phyloP scores from a whole-genome alignment of 768 basidiomycete species.

The Rubroboletus pulcherrimus region DNA sequence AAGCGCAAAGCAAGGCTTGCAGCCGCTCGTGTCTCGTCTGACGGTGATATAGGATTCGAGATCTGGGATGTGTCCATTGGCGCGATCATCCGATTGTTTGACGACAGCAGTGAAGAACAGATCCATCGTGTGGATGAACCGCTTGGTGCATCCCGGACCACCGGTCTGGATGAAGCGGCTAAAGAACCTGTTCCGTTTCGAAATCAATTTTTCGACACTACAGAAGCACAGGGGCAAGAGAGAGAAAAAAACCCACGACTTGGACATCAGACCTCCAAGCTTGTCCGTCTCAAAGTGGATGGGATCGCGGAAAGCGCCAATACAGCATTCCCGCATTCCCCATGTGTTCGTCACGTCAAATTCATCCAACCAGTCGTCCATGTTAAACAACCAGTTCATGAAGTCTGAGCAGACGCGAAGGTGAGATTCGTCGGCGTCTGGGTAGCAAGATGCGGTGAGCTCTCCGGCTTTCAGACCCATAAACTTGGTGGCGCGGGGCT shows the following conservation, averaged over 20 bases:
- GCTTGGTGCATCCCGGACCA: conserved; percentile 38
- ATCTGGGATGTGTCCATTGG: conserved; percentile 35
- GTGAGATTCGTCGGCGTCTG: conserved; percentile 49
- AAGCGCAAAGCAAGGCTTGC: conserved; percentile 47
- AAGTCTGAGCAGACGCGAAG: conserved; percentile 67
- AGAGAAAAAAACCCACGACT: conserved; percentile 29
- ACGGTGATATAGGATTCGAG: conserved; percentile 52
- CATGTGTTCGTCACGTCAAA: conserved; percentile 30
- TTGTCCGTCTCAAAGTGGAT: conserved; percentile 27
- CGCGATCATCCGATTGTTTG: conserved; percentile 42
- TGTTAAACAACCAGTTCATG: conserved; percentile 46
- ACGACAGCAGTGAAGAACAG: conserved; percentile 41
- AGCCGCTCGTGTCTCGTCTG: conserved; percentile 52
- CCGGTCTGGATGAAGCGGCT: conserved; percentile 35
- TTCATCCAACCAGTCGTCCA: conserved; percentile 43
- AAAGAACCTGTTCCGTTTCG: conserved; percentile 33
- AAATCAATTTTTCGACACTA: neutral
- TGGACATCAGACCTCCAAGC: conserved; percentile 29
- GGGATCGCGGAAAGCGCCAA: conserved; percentile 29
- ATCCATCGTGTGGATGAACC: conserved; percentile 40
- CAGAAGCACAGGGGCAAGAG: neutral
- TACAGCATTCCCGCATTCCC: conserved; percentile 30
- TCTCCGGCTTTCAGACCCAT: conserved; percentile 62
- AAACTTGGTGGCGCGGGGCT: conserved; percentile 37
- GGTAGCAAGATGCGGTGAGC: conserved; percentile 63